Conservation (phyloP, 345 rosid species). For the Fremontodendron californicum region DNA sequence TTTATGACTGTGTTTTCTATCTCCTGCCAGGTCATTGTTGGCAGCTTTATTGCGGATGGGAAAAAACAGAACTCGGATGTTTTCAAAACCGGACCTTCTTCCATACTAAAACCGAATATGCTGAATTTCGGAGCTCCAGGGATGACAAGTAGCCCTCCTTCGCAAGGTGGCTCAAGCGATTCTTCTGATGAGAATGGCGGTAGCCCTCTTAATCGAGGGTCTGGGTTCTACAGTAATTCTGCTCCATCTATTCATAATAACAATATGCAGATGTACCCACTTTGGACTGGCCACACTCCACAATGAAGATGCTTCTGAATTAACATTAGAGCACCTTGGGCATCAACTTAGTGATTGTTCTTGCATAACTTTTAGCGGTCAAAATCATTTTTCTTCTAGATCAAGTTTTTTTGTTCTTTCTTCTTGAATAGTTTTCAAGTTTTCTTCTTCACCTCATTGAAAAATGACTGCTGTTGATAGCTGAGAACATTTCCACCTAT, state of each 20-base stretch:
- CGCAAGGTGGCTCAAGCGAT: slow-evolving; percentile 69
- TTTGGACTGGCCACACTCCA: too few species aligned
- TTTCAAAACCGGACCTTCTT: slow-evolving; percentile 49
- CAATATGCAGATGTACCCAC: too few species aligned
- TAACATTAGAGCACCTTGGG: neutral
- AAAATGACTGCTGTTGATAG: slow-evolving; percentile 15
- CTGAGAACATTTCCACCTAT: slow-evolving; percentile 10
- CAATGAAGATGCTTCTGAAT: slow-evolving; percentile 27
- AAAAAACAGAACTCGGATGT: slow-evolving; percentile 43
- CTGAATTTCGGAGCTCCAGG: slow-evolving; percentile 52
- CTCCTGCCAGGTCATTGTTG: slow-evolving; percentile 62
- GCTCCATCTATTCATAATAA: too few species aligned
- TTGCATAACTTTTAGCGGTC: slow-evolving; percentile 1
- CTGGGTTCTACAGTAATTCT: too few species aligned
- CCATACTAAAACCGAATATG: slow-evolving; percentile 43
- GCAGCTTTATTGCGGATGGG: slow-evolving; percentile 69
- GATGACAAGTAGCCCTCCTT: slow-evolving; percentile 50
- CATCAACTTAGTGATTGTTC: slow-evolving; percentile 6
- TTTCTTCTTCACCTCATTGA: neutral
- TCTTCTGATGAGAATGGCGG: slow-evolving; percentile 69
- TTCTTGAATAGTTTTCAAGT: slow-evolving; percentile 7
- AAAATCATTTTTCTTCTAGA: slow-evolving; percentile 7
- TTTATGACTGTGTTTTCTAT: neutral
- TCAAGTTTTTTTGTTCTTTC: neutral
- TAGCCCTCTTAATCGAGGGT: slow-evolving; percentile 39